Base-by-base conservation (phyloP, 1,284 basidiomycete species). In the Violaceomyces palustris region DNA sequence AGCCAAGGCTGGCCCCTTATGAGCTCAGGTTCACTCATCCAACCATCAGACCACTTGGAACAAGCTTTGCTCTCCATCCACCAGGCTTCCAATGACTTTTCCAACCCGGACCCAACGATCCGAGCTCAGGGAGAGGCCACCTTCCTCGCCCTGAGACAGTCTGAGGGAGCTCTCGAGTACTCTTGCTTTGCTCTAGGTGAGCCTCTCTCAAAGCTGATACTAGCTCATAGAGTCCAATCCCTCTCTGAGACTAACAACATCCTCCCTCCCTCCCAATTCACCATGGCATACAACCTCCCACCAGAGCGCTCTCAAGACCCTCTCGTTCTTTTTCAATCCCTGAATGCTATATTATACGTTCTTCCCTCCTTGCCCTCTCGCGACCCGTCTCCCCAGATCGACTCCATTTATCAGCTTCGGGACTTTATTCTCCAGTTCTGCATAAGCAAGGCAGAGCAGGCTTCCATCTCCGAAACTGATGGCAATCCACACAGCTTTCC, bases 291-390 rank as follows among this genome's bases (percentile, higher is more conserved):
- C n/a, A n/a, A n/a, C n/a, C n/a, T n/a, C n/a, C n/a, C n/a, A n/a
- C n/a, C n/a, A n/a, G n/a, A 56, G 45, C 61, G 59, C 43, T 54
- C 58, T 4, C 38, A 48, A 26, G 61, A 59, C 39, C 40, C 52
- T 12, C 56, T 61, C 45, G 59, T 64, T 18, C 58, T 61, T 10
- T 64, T 66, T 28, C 61, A 64, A 37, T 55, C 58, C 10, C 48
- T 62, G 41, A 53, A 50, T 30, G 42, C 45, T 7, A 37, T 65
- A 23, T 49, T 65, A 17, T 52, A 40, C 24, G 50, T 48, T 11
- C 51, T 65, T 12, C 62, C 62, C 8, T 38, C 48, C 12, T 31
- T 65, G 15, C 35, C 45, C 9, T 28, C 45, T 17, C 40, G 50
- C 23, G 8, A 47, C 35, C 22, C 48, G 46, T 7, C 34, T 11